A percentile compares a stretch with the other conserved stretches of the same genome.
Conservation (phyloP, 208 protist genomes). For the Novymonas esmeraldas region DNA sequence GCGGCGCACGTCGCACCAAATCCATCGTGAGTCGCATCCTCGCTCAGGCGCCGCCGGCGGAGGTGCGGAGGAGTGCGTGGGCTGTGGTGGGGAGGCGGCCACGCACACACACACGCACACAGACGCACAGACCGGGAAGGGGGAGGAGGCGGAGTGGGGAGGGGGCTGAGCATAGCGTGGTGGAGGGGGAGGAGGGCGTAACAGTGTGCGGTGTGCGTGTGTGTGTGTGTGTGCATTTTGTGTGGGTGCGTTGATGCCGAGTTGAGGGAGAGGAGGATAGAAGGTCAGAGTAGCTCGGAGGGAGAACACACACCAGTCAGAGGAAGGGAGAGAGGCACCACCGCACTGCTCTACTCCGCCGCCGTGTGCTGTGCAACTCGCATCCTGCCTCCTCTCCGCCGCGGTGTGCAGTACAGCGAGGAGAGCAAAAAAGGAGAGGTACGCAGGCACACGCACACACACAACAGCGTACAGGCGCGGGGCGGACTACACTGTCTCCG, state of each 20-base stretch:
- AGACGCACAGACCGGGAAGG: slow-evolving; percentile 10
- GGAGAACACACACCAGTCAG: no score
- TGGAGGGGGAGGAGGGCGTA: background rate
- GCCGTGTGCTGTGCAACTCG: no score
- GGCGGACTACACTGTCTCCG: background rate
- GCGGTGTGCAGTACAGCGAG: slow-evolving; percentile 1
- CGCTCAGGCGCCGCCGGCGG: background rate
- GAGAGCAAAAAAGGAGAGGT: background rate
- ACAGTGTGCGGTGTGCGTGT: background rate
- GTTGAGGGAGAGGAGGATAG: no score
- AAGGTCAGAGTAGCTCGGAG: no score
- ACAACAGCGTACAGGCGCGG: background rate
- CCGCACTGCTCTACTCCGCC: no score
- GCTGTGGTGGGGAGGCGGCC: background rate
- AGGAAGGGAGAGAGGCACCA: no score
- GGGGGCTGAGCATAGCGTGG: background rate
- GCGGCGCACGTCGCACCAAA: slow-evolving; percentile 72
- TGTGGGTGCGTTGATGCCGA: no score
- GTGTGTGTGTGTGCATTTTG: slow-evolving; percentile 1
- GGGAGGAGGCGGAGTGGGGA: background rate
- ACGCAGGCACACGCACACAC: background rate
- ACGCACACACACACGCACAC: background rate
- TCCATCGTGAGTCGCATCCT: slow-evolving; percentile 84
- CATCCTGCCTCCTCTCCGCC: no score
- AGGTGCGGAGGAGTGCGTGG: background rate